Conservation (phyloP, 345 rosid genomes). For the Firmiana major region DNA sequence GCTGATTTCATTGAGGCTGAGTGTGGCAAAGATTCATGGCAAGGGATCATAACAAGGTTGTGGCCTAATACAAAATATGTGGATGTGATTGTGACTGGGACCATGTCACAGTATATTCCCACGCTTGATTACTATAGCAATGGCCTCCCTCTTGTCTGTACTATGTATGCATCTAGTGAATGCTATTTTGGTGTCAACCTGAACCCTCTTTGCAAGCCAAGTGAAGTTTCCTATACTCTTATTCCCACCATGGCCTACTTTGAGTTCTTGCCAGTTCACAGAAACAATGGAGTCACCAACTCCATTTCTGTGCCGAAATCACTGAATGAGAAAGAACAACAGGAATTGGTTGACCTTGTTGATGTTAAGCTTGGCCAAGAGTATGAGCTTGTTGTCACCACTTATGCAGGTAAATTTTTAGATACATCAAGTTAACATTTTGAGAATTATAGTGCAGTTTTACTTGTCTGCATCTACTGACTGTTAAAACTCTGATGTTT, state of each 20-base stretch:
- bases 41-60: conserved; percentile 65
- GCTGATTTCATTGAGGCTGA: conserved; percentile 53
- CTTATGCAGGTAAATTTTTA: conserved; percentile 68
- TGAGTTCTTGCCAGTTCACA: conserved; percentile 83
- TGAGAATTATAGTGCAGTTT: neutral
- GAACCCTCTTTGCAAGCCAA: conserved; percentile 75
- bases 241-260: conserved; percentile 93
- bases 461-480: too few relatives aligned
- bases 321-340: conserved; percentile 77
- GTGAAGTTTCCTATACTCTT: conserved; percentile 84
- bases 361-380: conserved; percentile 94
- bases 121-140: conserved; percentile 89
- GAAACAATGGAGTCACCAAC: conserved; percentile 58
- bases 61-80: conserved; percentile 86
- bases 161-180: conserved; percentile 97
- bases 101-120: conserved; percentile 97
- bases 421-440: neutral
- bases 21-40: conserved; percentile 58
- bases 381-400: conserved; percentile 96
- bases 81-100: conserved; percentile 97
- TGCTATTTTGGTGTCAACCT: conserved; percentile 94
- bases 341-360: conserved; percentile 78
- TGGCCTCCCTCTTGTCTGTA: conserved; percentile 84
- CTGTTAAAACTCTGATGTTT: neutral
- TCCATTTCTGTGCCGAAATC: conserved; percentile 61